Percentiles rank a stretch among this genome's conserved stretches.
phyloP scores from a whole-genome alignment of 1,284 basidiomycete species.

The Fomitiporia mediterranea region DNA sequence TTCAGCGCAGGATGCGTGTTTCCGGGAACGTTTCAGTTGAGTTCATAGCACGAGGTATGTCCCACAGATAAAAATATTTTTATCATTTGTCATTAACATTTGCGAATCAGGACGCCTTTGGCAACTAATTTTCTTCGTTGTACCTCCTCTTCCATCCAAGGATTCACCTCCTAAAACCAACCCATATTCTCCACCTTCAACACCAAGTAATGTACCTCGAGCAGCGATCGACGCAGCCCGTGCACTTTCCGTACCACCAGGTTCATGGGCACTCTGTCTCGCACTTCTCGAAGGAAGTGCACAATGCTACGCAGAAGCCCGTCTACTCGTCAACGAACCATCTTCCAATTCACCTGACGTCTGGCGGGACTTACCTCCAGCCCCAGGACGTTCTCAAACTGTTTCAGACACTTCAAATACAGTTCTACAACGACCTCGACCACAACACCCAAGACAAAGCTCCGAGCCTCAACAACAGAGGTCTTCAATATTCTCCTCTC shows the following conservation, averaged over 20 bases:
- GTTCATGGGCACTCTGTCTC: slow-evolving; percentile 54
- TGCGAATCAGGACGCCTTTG: slow-evolving; percentile 56
- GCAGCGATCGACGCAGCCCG: slow-evolving; percentile 13
- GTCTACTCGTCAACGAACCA: slow-evolving; percentile 42
- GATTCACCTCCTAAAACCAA: background rate
- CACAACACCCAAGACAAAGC: background rate
- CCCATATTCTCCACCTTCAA: background rate
- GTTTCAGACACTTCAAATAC: background rate
- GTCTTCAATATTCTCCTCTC: background rate
- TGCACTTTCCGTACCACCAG: slow-evolving; percentile 28
- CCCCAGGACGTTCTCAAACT: background rate
- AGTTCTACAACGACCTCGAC: background rate
- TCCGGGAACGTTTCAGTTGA: slow-evolving; percentile 49
- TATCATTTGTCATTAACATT: slow-evolving; percentile 4
- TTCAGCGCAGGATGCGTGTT: slow-evolving; percentile 67
- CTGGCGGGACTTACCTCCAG: background rate
- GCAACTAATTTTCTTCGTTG: slow-evolving; percentile 49
- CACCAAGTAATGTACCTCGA: background rate
- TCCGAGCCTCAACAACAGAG: background rate
- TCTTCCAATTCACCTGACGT: background rate
- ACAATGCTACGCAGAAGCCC: slow-evolving; percentile 55
- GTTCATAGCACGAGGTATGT: slow-evolving; percentile 63
- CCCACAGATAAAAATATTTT: background rate
- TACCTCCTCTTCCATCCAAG: slow-evolving; percentile 19
- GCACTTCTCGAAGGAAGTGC: slow-evolving; percentile 54